phyloP scores from a whole-genome alignment of 1,284 basidiomycete genomes.

The Ganoderma boninense region DNA sequence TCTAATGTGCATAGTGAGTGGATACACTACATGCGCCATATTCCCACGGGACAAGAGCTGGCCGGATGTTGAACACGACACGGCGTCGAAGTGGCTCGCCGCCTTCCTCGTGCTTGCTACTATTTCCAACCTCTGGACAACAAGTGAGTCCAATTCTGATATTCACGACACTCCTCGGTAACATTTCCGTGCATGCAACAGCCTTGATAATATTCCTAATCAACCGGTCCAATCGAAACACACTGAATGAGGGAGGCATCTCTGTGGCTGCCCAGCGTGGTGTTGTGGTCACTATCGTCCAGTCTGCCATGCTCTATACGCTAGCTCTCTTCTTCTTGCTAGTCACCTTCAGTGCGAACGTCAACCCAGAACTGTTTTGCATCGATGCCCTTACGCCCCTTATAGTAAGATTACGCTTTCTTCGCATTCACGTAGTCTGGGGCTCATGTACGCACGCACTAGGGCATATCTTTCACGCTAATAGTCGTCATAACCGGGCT shows the following conservation, averaged over 20 bases:
- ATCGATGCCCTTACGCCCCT: constrained; percentile 8
- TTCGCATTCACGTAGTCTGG: not conserved
- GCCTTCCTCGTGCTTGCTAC: constrained; percentile 11
- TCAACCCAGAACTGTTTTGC: constrained; percentile 17
- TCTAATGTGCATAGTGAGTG: not conserved
- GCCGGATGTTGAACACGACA: not conserved
- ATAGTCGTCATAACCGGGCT: constrained; percentile 7
- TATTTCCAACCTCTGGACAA: constrained; percentile 4
- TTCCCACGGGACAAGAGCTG: not conserved
- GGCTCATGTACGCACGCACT: not conserved
- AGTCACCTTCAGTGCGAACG: constrained; percentile 18
- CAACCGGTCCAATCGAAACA: constrained; percentile 7
- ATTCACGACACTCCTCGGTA: too few species aligned
- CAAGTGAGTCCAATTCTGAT: not conserved
- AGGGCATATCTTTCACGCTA: constrained; percentile 12
- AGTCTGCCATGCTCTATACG: constrained; percentile 27
- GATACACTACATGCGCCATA: not conserved
- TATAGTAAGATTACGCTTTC: not conserved
- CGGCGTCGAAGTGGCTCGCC: not conserved
- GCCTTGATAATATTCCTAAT: constrained; percentile 15
- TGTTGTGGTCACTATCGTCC: constrained; percentile 25
- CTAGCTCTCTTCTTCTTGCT: constrained; percentile 22
- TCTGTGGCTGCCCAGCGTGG: constrained; percentile 4
- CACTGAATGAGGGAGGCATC: not conserved
- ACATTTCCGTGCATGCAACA: not conserved